Base-by-base conservation (phyloP, 768 basidiomycete genomes). In the Lactarius trivialis region DNA sequence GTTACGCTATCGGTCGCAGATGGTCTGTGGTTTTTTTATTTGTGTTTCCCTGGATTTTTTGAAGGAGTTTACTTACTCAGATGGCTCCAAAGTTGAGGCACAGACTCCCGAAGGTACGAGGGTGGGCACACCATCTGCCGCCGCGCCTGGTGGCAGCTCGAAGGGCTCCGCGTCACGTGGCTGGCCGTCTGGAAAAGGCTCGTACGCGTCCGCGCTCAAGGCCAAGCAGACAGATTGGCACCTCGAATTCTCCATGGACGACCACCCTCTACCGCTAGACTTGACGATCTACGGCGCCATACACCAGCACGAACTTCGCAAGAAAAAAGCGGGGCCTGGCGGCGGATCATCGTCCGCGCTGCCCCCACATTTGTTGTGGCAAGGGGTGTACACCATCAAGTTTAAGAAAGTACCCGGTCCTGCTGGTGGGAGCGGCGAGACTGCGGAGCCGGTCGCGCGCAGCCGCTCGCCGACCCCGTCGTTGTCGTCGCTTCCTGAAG, bases 51-150 rank as follows among this genome's bases (percentile, higher is more conserved):
- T 55, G 28, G 17, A 49, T 53, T 33, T 30, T 19, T 43, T 6
- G 19, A 32, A 67, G 33, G 62, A 68, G 5, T 69, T 55, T 39
- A 2, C 33, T 19, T 50, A 26, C 2, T 11, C 61, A 89, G 94
- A 96, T 73, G 95, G 93, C 8, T 86, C 89, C n/a, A 91, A 89
- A 72, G 82, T 98, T 9, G 93, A 94, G 70, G 97, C 95, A 1
- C 92, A 97, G 72, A 98, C 97, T 0, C 95, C 97, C 3, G 93
- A 98, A 67, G 97, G 97, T 0, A 98, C 95, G 0, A 84, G 93
- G 17, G 86, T 99, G 33, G 85, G 91, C 3, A 98, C 97, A 4
- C 96, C 97, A 12, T 61, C 64, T 0, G 88, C 79, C 58, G 81
- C 83, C 58, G 81, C 83, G 2, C 67, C 72, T 2, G 82, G 78